Conservation (phyloP, 1,284 basidiomycete species). For the Boletellus deceptivus region DNA sequence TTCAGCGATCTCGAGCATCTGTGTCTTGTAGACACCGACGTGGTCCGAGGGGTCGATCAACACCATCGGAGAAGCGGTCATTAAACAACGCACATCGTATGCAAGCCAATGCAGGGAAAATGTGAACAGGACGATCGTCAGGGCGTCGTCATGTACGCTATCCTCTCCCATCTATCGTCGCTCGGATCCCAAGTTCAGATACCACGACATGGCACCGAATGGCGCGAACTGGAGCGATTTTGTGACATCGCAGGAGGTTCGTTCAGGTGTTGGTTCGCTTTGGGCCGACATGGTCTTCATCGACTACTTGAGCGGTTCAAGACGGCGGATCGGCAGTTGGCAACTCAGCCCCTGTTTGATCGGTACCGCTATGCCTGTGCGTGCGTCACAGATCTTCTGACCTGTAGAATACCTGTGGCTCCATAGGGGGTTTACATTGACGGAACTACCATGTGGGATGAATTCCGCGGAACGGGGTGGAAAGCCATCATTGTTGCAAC, state of each 20-base stretch:
- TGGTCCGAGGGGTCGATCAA: constrained; percentile 11
- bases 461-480: constrained; percentile 18
- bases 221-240: constrained; percentile 16
- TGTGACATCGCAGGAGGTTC: constrained; percentile 7
- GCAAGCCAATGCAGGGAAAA: constrained; percentile 24
- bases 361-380: constrained; percentile 25
- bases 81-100: constrained; percentile 26
- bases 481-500: constrained; percentile 12
- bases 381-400: constrained; percentile 9
- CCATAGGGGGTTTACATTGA: constrained; percentile 9
- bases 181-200: constrained; percentile 1
- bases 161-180: constrained; percentile 16
- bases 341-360: constrained; percentile 7
- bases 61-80: constrained; percentile 18
- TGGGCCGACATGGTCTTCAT: constrained; percentile 22
- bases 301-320: neutral
- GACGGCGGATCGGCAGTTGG: constrained; percentile 5
- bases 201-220: constrained; percentile 9
- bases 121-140: constrained; percentile 22
- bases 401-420: constrained; percentile 12
- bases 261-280: constrained; percentile 18
- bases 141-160: constrained; percentile 20
- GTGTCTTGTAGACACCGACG: constrained; percentile 8
- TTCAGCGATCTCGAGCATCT: constrained; percentile 15
- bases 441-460: constrained; percentile 12